Conservation (phyloP, 2,329 filamentous ascomycete species). For the Epichloe festucae region DNA sequence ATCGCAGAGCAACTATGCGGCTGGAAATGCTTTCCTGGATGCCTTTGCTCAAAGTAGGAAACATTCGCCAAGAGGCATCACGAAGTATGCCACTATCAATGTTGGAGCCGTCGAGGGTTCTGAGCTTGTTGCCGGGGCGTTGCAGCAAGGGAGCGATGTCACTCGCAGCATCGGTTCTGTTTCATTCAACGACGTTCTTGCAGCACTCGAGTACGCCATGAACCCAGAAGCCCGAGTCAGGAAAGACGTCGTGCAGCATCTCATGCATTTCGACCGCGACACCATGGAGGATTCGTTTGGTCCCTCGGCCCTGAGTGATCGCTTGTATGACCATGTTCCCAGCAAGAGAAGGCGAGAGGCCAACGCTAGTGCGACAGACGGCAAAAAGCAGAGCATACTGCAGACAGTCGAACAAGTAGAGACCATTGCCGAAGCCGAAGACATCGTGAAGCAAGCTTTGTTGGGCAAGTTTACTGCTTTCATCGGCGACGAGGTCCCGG, state of each 20-base stretch:
- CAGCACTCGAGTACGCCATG: conserved; percentile 10
- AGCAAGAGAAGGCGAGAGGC: background rate
- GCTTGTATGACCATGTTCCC: background rate
- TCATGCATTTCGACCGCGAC: background rate
- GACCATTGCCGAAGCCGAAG: background rate
- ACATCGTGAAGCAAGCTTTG: background rate
- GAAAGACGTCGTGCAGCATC: background rate
- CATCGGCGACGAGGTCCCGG: conserved; percentile 6
- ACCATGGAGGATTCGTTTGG: background rate
- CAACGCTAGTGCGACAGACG: too few relatives aligned
- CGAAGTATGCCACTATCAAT: background rate
- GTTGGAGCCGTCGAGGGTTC: conserved; percentile 15
- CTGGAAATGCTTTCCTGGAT: conserved; percentile 32
- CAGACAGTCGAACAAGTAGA: too few relatives aligned
- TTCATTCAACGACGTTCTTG: background rate
- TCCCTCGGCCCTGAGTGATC: background rate
- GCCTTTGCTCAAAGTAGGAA: conserved; percentile 20
- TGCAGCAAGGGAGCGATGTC: background rate
- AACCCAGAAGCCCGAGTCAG: conserved; percentile 6
- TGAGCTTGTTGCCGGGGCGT: conserved; percentile 6
- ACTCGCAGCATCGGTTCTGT: conserved; percentile 22
- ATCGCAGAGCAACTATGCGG: conserved; percentile 39
- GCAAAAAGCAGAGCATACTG: too few relatives aligned
- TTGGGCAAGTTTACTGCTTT: background rate
- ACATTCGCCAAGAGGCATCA: conserved; percentile 5